Conservation (phyloP, 495 filamentous ascomycete genomes). For the Zalerion maritima region DNA sequence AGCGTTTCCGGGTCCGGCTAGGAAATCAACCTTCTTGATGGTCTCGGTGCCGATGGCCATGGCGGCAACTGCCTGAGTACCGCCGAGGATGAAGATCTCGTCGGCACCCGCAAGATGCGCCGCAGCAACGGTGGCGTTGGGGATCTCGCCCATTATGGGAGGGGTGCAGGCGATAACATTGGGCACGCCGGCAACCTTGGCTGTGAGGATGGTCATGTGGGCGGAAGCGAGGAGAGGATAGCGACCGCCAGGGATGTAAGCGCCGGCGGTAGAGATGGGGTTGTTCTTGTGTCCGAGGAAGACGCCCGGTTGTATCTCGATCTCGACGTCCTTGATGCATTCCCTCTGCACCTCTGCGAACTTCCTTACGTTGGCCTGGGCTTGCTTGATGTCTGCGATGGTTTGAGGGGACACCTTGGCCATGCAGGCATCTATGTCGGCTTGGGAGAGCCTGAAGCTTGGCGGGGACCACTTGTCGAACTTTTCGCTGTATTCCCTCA, state of each 20-base stretch:
- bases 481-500: conserved; percentile 34
- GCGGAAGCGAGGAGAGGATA: conserved; percentile 41
- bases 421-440: conserved; percentile 23
- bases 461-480: conserved; percentile 40
- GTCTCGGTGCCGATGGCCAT: conserved; percentile 57
- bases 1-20: conserved; percentile 39
- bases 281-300: conserved; percentile 35
- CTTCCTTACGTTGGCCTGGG: conserved; percentile 32
- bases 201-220: conserved; percentile 45
- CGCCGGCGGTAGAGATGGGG: conserved; percentile 22
- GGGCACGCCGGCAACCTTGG: conserved; percentile 38
- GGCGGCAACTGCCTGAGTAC: conserved; percentile 42
- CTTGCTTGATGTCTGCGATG: conserved; percentile 37
- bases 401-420: conserved; percentile 24
- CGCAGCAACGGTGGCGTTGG: conserved; percentile 34
- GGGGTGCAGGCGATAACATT: conserved; percentile 37
- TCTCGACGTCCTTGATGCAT: conserved; percentile 30
- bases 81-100: conserved; percentile 36
- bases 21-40: conserved; percentile 35
- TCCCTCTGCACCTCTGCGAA: conserved; percentile 34
- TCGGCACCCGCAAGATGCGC: conserved; percentile 41
- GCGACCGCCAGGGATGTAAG: conserved; percentile 37
- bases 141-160: conserved; percentile 35
- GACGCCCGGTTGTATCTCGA: conserved; percentile 34
- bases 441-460: conserved; percentile 28